phyloP scores from a whole-genome alignment of 306 rosid genomes.

The Cercis canadensis region DNA sequence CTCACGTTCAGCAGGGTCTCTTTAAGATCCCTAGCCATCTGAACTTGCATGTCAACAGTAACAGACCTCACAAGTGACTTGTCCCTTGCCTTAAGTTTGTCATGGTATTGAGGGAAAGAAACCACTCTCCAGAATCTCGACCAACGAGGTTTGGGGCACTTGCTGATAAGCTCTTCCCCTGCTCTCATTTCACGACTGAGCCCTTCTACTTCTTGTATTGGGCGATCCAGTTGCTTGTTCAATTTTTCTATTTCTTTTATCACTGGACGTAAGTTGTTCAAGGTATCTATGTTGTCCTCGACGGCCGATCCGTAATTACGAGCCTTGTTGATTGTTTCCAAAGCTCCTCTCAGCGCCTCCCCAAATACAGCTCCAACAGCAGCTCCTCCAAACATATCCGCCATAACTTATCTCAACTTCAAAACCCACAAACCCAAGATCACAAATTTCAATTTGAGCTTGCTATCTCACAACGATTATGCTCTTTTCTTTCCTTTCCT shows the following conservation, averaged over 20 bases:
- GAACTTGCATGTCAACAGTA: neutral
- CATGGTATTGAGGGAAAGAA: neutral
- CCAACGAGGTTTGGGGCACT: conserved; percentile 10
- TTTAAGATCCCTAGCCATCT: conserved; percentile 23
- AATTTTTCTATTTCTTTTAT: conserved; percentile 30
- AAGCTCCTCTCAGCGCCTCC: neutral
- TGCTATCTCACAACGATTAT: neutral
- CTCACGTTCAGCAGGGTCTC: conserved; percentile 30
- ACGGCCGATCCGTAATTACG: neutral
- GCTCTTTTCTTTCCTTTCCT: too few species aligned
- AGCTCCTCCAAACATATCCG: conserved; percentile 3
- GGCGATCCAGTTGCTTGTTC: conserved; percentile 26
- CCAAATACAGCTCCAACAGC: neutral
- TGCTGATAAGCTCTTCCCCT: neutral
- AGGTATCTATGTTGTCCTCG: conserved; percentile 3
- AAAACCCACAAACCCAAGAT: neutral
- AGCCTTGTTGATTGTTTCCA: neutral
- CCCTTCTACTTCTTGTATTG: conserved; percentile 33
- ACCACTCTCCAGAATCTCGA: neutral
- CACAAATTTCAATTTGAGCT: neutral
- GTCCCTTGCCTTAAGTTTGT: neutral
- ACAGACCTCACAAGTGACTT: neutral
- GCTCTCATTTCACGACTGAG: conserved; percentile 17
- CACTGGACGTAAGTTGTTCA: conserved; percentile 9
- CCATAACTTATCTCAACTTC: neutral